These are phyloP conservation scores for Neonectria hederae DNA, from an alignment of 2,329 filamentous ascomycete species.

Conservation along the genomic window DNA sequence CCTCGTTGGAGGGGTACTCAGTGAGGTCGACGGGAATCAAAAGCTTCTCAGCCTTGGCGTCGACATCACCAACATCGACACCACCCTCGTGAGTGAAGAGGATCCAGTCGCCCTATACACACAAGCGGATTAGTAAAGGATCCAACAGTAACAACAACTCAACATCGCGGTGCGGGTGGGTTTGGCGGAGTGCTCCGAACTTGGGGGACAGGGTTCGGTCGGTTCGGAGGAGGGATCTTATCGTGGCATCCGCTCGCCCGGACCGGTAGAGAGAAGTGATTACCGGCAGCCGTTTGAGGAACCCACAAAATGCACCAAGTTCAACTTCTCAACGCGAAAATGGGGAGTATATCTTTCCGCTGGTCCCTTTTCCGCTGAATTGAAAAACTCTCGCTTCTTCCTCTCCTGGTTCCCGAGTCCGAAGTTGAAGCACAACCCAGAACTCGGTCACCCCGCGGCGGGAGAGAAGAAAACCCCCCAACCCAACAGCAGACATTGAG, in stretches of 20 bases:
- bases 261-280: conserved; percentile 38
- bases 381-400: conserved; percentile 17
- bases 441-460: background rate
- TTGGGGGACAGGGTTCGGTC: conserved; percentile 28
- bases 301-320: conserved; percentile 38
- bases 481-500: conserved; percentile 29
- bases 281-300: conserved; percentile 38
- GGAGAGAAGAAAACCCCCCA: conserved; percentile 2
- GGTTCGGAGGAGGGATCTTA: conserved; percentile 37
- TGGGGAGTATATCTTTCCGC: conserved; percentile 33
- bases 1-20: conserved; percentile 94
- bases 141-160: conserved; percentile 11
- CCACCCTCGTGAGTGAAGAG: conserved; percentile 99
- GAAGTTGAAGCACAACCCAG: background rate
- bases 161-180: conserved; percentile 18
- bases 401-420: conserved; percentile 3
- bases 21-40: conserved; percentile 95
- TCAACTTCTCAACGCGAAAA: conserved; percentile 30
- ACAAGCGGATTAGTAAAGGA: conserved; percentile 34
- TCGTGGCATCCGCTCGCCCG: conserved; percentile 54
- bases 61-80: conserved; percentile 99
- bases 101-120: conserved; percentile 92
- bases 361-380: conserved; percentile 16
- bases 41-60: conserved; percentile 98
- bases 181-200: conserved; percentile 28